Evolutionary conservation across 805 yeast genomes (phyloP).

Genomic region (Komagataella kurtzmanii): DNA sequence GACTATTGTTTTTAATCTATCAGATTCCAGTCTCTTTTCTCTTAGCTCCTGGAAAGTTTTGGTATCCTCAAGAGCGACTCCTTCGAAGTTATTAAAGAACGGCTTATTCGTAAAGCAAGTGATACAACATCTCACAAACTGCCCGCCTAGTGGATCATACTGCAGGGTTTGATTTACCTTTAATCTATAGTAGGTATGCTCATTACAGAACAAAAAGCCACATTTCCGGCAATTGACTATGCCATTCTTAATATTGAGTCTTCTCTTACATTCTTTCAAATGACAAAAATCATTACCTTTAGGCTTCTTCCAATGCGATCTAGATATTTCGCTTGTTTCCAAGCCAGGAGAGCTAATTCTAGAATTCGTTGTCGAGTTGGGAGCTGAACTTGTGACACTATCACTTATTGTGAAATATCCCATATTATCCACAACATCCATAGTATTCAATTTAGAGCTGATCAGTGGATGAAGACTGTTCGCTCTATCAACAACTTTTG

Average conservation of each 20-base stretch:
- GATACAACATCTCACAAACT: conserved; percentile 63
- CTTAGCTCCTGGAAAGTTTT: conserved; percentile 27
- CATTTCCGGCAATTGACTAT: conserved; percentile 64
- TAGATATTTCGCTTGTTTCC: conserved; percentile 11
- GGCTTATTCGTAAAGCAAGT: conserved; percentile 44
- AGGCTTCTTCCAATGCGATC: conserved; percentile 47
- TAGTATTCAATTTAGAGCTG: conserved; percentile 24
- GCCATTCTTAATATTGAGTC: conserved; percentile 38
- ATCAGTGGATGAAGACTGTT: conserved; percentile 15
- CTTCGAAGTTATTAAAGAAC: conserved; percentile 31
- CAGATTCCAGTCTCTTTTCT: conserved; percentile 27
- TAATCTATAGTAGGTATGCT: conserved; percentile 43
- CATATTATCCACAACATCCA: conserved; percentile 35
- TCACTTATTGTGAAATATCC: conserved; percentile 6
- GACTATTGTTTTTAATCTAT: conserved; percentile 37
- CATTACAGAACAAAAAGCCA: conserved; percentile 56
- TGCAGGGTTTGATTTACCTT: conserved; percentile 33
- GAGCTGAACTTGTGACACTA: conserved; percentile 2
- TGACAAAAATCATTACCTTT: conserved; percentile 28
- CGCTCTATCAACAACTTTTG: conserved; percentile 22
- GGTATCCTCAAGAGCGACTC: conserved; percentile 32
- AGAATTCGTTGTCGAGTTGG: neutral
- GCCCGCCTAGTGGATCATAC: conserved; percentile 34
- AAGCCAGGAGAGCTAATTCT: neutral
- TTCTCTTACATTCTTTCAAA: conserved; percentile 23